Evolutionary conservation across 2,329 filamentous ascomycete genomes (phyloP), one percentile per base, ranked within the genome.

Genomic region (Fusarium chlamydosporum): DNA sequence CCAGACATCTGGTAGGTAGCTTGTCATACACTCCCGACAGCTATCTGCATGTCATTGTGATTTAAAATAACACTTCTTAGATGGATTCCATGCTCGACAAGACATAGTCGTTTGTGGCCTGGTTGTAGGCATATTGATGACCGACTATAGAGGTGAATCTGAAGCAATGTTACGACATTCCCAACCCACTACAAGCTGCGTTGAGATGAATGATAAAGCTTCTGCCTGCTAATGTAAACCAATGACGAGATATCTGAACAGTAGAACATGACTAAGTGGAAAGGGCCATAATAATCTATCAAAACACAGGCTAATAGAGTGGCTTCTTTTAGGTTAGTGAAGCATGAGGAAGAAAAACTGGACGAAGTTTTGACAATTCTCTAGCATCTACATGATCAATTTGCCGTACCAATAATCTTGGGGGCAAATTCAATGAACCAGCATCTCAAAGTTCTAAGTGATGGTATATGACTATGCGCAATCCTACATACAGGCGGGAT

Each of bases 401-500:
- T 23, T 9, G 12, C 6, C 33, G 26, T 10, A 48, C 7, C 7
- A 27, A 13, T 12, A 18, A 54, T 20, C 7, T 26, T 20, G 54
- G 46, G 27, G 46, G 27, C 15, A 7, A 34, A 51, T 31, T 23
- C 23, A 23, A 23, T 23, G 23, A 43, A 55, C 23, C 26, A 20
- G 7, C 23, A 45, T 18, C 27, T 31, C 27, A 20, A 31, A 27
- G 12, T 18, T 9, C 29, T 56, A 68, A 63, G 51, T 73, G 66
- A 65, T 69, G 59, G 68, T 75, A 56, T 63, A 73, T 73, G 74
- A 75, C 73, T 74, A 75, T 73, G 58, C 68, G 67, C 70, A 74
- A 74, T 74, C 69, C 65, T 77, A 76, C 73, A 73, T 76, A 76
- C 75, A 75, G 57, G 48, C 60, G 63, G 57, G 67, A 68, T 72